Base-by-base conservation (phyloP, 129 eudicot species). In the Pulicaria dysenterica region DNA sequence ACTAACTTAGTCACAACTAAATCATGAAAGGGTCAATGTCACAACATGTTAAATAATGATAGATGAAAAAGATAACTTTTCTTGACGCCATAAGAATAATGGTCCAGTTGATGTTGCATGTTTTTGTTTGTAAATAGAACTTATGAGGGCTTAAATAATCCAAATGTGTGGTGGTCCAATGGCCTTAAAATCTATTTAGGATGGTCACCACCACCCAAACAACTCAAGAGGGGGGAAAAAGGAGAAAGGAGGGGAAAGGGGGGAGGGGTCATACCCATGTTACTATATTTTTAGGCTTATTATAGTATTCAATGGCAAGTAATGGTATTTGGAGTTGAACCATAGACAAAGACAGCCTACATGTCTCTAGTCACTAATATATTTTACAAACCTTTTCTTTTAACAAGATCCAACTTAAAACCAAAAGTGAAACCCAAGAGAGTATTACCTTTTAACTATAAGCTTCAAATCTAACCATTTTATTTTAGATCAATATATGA, bases 121-220 rank as follows among this genome's bases (percentile, higher is more conserved):
- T 59, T 58, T 80, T 53, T 47, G 65, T 69, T 69, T 45, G 74
- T 64, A 31, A 68, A 74, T 68, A 73, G 31, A 67, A 57, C 24
- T 53, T 59, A 50, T 41, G 53, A 65, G 69, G 42, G 67, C 19
- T 69, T 75, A 71, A 71, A 68, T 63, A 63, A 73, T 80, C 78
- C 80, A 80, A 77, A 68, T 70, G 17, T 66, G 68, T 62, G 34
- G 88, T 84, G 88, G 86, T 85, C 89, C 84, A 78, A 54, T 57
- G 43, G 43, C 59, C 58, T 53, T 78, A 62, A 70, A 34, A 78
- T 55, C 16, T 46, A 42, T 10, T 44, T 67, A 72, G 82, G 74
- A 84, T 82, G 89, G 89, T 85, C 84, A 78, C 76, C 84, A 78
- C 76, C 39, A 66, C 72, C 51, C 64, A 56, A 53, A 19, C 75